phyloP scores from a whole-genome alignment of 2,329 filamentous ascomycete genomes.

The Aspergillus uvarum region DNA sequence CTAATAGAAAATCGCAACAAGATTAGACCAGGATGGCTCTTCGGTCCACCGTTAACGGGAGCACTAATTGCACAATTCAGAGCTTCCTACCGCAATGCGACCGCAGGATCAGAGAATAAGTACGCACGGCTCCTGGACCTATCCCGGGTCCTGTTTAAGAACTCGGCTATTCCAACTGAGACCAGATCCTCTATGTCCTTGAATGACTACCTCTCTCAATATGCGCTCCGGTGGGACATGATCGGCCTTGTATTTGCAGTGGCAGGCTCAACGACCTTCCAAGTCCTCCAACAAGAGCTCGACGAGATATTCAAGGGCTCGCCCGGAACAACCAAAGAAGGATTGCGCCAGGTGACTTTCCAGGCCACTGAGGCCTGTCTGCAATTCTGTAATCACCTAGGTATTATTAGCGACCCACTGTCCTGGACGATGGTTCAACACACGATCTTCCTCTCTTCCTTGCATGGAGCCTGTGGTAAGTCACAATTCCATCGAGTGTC shows the following conservation, averaged over 20 bases:
- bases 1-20: slow-evolving; percentile 19
- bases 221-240: slow-evolving; percentile 20
- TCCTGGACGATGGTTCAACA: slow-evolving; percentile 19
- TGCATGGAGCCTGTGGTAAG: slow-evolving; percentile 19
- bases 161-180: neutral
- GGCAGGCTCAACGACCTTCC: slow-evolving; percentile 15
- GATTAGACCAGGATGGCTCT: neutral
- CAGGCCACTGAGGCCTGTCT: slow-evolving; percentile 20
- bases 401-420: slow-evolving; percentile 19
- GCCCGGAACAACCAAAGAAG: slow-evolving; percentile 10
- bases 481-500: neutral
- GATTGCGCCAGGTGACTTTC: slow-evolving; percentile 12
- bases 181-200: slow-evolving; percentile 13
- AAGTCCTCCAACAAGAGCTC: slow-evolving; percentile 13
- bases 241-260: slow-evolving; percentile 18
- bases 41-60: neutral
- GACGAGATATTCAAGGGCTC: slow-evolving; percentile 3
- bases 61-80: neutral
- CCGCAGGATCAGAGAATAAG: neutral
- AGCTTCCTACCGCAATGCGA: slow-evolving; percentile 1
- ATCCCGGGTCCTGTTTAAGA: slow-evolving; percentile 8
- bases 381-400: slow-evolving; percentile 19
- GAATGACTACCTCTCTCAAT: slow-evolving; percentile 16
- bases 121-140: neutral
- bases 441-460: slow-evolving; percentile 11